Percentiles rank a stretch among this genome's conserved stretches.
These are phyloP conservation scores for Ophiostoma pallidulum DNA, from an alignment of 2,329 filamentous ascomycete species.

Conservation along the genomic window DNA sequence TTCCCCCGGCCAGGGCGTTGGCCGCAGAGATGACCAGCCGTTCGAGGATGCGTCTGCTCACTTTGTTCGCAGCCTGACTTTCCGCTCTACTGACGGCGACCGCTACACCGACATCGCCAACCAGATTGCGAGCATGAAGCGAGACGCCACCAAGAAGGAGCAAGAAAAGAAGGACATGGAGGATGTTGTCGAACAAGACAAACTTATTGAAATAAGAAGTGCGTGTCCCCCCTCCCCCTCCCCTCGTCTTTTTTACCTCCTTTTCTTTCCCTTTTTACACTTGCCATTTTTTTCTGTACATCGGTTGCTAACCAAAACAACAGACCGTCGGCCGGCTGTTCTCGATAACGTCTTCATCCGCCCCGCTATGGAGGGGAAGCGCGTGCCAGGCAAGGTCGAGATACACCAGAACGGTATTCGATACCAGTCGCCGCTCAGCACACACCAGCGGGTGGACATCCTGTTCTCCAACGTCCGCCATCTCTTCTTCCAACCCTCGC, in stretches of 20 bases:
- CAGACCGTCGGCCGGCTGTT: constrained; percentile 79
- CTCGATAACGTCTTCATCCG: constrained; percentile 94
- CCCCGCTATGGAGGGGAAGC: constrained; percentile 91
- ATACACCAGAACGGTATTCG: constrained; percentile 99
- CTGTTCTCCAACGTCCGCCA: constrained; percentile 98
- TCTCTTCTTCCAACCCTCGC: constrained; percentile 95
- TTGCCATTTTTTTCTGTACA: no score
- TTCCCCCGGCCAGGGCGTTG: constrained; percentile 93
- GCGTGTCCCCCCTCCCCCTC: constrained; percentile 30
- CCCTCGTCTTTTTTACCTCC: constrained; percentile 23
- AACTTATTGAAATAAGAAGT: constrained; percentile 90
- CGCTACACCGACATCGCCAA: constrained; percentile 85
- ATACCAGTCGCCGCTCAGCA: constrained; percentile 73
- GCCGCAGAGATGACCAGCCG: constrained; percentile 91
- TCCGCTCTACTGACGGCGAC: constrained; percentile 81
- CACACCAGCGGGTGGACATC: constrained; percentile 79
- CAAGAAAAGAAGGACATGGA: constrained; percentile 99
- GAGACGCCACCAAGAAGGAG: constrained; percentile 81
- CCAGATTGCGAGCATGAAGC: constrained; percentile 94
- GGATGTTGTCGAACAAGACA: constrained; percentile 97
- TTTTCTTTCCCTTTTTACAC: constrained; percentile 4
- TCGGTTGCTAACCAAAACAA: no score
- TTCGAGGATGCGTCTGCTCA: constrained; percentile 95
- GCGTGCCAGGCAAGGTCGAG: constrained; percentile 89
- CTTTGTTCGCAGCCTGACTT: constrained; percentile 90